Base-by-base conservation (phyloP, 176 grass and related monocot genomes). In the Oryza australiensis region DNA sequence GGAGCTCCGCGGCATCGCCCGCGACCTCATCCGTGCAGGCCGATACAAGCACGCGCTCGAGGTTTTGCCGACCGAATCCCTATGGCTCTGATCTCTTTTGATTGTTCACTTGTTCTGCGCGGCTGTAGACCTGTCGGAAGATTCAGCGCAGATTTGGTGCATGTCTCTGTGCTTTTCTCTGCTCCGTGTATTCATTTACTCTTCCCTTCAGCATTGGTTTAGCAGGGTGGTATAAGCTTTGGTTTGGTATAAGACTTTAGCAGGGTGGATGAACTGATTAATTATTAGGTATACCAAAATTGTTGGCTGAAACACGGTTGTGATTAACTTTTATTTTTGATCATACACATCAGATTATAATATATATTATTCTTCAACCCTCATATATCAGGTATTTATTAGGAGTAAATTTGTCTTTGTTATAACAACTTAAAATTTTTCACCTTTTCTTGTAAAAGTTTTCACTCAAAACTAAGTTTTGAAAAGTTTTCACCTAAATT, bases 41-140 rank as follows among this genome's bases (percentile, higher is more conserved):
- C 92, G 91, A 26, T 98, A 46, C 79, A 94, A 98, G 84, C 92
- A 98, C 79, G 92, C 95, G 8, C 92, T 98, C 14, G 95, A 94
- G 92, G 94, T 97, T 76, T 16, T 77, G 46, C 46, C 46, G 4
- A 46, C 51, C 26, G 38, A 37, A 49, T 26, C 10, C 18, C 76
- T 20, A 63, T 62, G 38, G 4, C 49, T 51, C 13, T 63, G 15
- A 28, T 12, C 64, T 18, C 18, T 53, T 65, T 32, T 49, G n/a
- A 32, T 55, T n/a, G 51, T 55, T 9, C 18, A 9, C n/a, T 38
- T 62, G 26, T 63, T 34, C 1, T 34, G 28, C 38, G 8, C 12
- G 4, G 13, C 10, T n/a, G 16, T 57, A 22, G 55, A 28, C 11
- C 16, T 46, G 9, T 37, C 0, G 3, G 33, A 49, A 37, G 75